Evolutionary conservation across 768 basidiomycete species (phyloP), one percentile per base, ranked within the genome.

Genomic region (Hysterangium stoloniferum): DNA sequence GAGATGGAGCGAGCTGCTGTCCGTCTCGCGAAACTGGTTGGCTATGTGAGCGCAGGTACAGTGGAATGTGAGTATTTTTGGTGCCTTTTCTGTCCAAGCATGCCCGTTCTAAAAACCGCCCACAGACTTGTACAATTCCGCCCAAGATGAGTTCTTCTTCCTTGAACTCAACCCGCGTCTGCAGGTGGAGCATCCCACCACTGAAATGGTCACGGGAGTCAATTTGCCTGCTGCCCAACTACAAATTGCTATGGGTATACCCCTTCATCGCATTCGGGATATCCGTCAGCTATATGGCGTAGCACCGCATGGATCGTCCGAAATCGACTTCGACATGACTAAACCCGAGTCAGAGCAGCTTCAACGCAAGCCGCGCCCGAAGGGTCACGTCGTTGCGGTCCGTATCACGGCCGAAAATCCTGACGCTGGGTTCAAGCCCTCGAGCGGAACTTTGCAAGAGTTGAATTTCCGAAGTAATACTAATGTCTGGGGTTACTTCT

Each of bases 401-500:
- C 94, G 96, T 61, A 98, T 99, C 66, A 99, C 96, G 5, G 95
- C 94, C 28, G 96, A 99, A 70, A 99, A 99, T 66, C 96, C 96
- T 22, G 96, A 99, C 62, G 96, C 96, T 8, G 96, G 96, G 4
- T 99, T 99, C 78, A 99, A 99, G 68, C 96, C 96, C 1, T 98
- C 96, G 1, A 94, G 91, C 2, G 96, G 96, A 56, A 86, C 88
- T 33, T 74, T 99, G 13, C 96, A 98, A 66, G 96, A 98, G 64
- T 88, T 99, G 58, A 99, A 98, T 69, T 99, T 99, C 84, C 85
- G 96, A 52, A 97, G 94, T 24, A 96, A 88, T 68, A 97, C 92
- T 38, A 99, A 99, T 56, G 96, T 99, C 38, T 99, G 96, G 96
- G 96, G 96, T 54, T 99, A 99, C 72, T 99, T 99, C 76, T 98